Evolutionary conservation across 768 basidiomycete genomes (phyloP), one percentile per base, ranked within the genome.

Genomic region (Leucocoprinus sp.): DNA sequence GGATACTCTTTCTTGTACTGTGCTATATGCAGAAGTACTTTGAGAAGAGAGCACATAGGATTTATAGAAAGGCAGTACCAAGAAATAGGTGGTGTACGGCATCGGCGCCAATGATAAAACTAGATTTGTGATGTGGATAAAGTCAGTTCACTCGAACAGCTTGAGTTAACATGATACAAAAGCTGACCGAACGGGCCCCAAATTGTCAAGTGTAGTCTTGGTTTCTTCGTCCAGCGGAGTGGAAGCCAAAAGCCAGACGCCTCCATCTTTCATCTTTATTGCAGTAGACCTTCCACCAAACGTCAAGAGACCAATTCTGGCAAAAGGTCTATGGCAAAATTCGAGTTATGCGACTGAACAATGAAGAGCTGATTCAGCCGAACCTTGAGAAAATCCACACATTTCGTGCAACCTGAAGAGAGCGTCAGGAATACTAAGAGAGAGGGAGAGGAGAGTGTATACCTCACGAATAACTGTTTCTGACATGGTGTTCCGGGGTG

Each of bases 231-330:
- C 74, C 43, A 88, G 64, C 0, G 85, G 83, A 6, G 83, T 83
- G 1, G 87, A 90, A 0, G 86, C 89, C n/a, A 90, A 67, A 9
- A 92, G 69, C 78, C 87, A 93, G 21, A 93, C 79, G 9, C 75
- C 80, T 28, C 82, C 80, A 40, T 74, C 71, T 29, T 63, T 62
- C 18, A 93, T 68, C 61, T 72, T 77, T 54, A 93, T 69, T 0
- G 89, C 92, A 0, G 90, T 93, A 5, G 87, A 82, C 36, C 92
- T 69, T 15, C 90, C 90, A 1, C 92, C 92, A 22, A 92, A 65
- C 3, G 88, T 86, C 12, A 89, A 54, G 21, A 88, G 6, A 7
- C 79, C 76, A 48, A 73, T 77, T 34, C 87, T 74, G 9, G 74
- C 57, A 56, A 88, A 89, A 1, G 84, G 82, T 36, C 84, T 84